These are phyloP conservation scores for Tarenaya hassleriana DNA, from an alignment of 345 rosid genomes.

Conservation along the genomic window DNA sequence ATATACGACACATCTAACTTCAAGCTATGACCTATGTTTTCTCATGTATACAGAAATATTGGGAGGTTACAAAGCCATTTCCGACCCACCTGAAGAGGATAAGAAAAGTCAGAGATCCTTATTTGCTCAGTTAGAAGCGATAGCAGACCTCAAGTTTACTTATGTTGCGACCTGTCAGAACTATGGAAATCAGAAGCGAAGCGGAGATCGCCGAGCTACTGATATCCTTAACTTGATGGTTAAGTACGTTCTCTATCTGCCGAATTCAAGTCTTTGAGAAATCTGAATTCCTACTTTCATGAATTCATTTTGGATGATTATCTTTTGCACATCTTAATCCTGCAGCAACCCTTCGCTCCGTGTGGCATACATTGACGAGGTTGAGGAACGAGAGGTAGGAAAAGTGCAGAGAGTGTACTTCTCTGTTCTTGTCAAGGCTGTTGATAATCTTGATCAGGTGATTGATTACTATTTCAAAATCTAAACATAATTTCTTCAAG, in stretches of 20 bases:
- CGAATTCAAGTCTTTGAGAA: constrained; percentile 7
- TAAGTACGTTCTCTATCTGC: constrained; percentile 55
- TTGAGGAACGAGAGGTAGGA: constrained; percentile 80
- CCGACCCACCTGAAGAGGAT: constrained; percentile 79
- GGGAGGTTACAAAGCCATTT: constrained; percentile 86
- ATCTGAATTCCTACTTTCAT: constrained; percentile 3
- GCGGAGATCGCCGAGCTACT: constrained; percentile 91
- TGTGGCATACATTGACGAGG: constrained; percentile 94
- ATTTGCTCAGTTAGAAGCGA: constrained; percentile 79
- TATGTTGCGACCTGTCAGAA: constrained; percentile 96
- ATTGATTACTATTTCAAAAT: constrained; percentile 15
- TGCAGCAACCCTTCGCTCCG: constrained; percentile 88
- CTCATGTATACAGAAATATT: constrained; percentile 64
- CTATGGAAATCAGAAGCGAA: constrained; percentile 87
- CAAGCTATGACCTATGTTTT: constrained; percentile 18
- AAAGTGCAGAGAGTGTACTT: constrained; percentile 75
- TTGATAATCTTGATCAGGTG: constrained; percentile 93
- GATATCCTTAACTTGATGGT: constrained; percentile 96
- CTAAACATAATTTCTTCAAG: background rate
- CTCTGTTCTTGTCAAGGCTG: constrained; percentile 86
- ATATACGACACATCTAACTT: constrained; percentile 7
- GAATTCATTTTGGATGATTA: constrained; percentile 13
- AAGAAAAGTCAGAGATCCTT: constrained; percentile 85
- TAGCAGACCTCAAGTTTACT: constrained; percentile 93
- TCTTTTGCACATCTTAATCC: constrained; percentile 22